Conservation (phyloP, 768 basidiomycete genomes). For the Auriscalpium microsporum region DNA sequence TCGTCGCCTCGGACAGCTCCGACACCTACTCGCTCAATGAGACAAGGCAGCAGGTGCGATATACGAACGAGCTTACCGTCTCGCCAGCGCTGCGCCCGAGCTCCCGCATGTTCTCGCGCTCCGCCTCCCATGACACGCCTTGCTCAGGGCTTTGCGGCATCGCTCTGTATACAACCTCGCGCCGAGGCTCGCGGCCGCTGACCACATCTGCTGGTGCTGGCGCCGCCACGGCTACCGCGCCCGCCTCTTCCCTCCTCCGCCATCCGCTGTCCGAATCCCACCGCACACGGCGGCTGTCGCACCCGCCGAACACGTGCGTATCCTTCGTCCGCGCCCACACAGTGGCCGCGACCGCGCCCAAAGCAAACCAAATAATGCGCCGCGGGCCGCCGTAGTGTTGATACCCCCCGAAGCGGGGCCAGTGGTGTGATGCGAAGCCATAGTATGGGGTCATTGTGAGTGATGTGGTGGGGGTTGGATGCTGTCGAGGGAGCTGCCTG, state of each 20-base stretch:
- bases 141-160: no score
- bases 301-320: slow-evolving; percentile 29
- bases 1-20: slow-evolving; percentile 59
- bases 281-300: slow-evolving; percentile 23
- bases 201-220: no score
- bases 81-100: slow-evolving; percentile 21
- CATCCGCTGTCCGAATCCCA: slow-evolving; percentile 12
- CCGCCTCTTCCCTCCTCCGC: background rate
- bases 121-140: background rate
- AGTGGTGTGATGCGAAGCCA: slow-evolving; percentile 14
- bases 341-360: slow-evolving; percentile 41
- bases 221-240: no score
- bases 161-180: no score
- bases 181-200: no score
- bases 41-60: background rate
- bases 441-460: slow-evolving; percentile 12
- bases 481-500: background rate
- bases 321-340: slow-evolving; percentile 35
- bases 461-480: background rate
- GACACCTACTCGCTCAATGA: slow-evolving; percentile 34
- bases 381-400: slow-evolving; percentile 30
- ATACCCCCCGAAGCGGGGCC: no score
- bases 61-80: slow-evolving; percentile 23
- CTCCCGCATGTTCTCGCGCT: slow-evolving; percentile 14
- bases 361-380: slow-evolving; percentile 59